phyloP scores from a whole-genome alignment of 2,329 filamentous ascomycete genomes.

The Monilinia vaccinii-corymbosi region DNA sequence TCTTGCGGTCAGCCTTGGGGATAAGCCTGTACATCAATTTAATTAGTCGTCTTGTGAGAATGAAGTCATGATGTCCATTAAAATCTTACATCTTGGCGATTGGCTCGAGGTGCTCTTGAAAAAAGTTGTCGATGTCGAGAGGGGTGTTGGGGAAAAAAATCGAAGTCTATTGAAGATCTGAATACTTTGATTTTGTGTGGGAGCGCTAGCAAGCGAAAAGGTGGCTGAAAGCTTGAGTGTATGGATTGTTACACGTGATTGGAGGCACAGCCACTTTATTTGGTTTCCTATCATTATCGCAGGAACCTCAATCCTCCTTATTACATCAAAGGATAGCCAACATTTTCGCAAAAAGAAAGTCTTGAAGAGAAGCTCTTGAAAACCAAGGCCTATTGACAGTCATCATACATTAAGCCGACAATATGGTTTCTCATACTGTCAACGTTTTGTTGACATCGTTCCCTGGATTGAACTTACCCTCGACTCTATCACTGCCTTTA shows the following conservation, averaged over 20 bases:
- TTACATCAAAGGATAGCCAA: not conserved
- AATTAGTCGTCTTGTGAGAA: not conserved
- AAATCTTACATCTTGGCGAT: conserved; percentile 37
- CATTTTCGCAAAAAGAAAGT: not conserved
- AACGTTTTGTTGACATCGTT: conserved; percentile 84
- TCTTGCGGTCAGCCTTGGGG: conserved; percentile 99
- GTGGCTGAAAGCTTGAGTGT: conserved; percentile 3
- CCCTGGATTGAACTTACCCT: conserved; percentile 69
- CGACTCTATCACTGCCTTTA: conserved; percentile 73
- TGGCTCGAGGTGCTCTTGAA: conserved; percentile 22
- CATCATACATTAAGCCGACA: not conserved
- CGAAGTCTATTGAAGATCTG: not conserved
- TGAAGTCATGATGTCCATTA: not conserved
- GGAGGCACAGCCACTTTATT: not conserved
- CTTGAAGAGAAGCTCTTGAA: not conserved
- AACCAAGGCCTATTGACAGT: not conserved
- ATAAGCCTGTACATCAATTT: conserved; percentile 72
- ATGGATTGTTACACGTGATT: not conserved
- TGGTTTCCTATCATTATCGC: not conserved
- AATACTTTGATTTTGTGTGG: conserved; percentile 12
- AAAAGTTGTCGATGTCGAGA: conserved; percentile 12
- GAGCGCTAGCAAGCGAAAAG: conserved; percentile 11
- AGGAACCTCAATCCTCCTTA: not conserved
- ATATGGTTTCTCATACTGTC: conserved; percentile 50
- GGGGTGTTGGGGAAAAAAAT: conserved; percentile 12